Evolutionary conservation across 2,329 filamentous ascomycete genomes (phyloP), one percentile per base, ranked within the genome.

Genomic region (Ophioceras dolichostomum): DNA sequence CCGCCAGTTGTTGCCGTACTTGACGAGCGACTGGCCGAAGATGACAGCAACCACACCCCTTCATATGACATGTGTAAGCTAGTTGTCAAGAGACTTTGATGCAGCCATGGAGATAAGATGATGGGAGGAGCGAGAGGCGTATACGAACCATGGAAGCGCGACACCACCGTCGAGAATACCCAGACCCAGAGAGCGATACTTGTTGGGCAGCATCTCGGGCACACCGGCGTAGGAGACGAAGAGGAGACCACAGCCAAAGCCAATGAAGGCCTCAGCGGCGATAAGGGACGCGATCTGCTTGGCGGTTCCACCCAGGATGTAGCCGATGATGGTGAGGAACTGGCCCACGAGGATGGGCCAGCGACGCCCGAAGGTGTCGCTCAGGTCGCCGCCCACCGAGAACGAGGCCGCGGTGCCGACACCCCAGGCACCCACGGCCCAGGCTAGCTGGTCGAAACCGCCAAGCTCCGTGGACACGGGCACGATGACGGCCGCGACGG

Each of bases 181-280:
- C 29, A 36, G 20, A 28, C 36, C 19, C 32, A 31, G 18, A 21
- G 31, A 50, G 36, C 53, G 47, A 39, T 53, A 58, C 40, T 56
- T 57, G 41, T 58, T 57, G 20, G 55, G 54, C 10, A 57, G 44
- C 38, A 58, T 37, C 44, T 58, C 55, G 7, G 47, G 43, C 14
- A 57, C 54, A 13, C 53, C 54, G 1, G 55, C 48, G 35, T 55
- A 58, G 2, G 48, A 46, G 7, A 56, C 54, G 22, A 58, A 56
- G 21, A 56, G 47, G 16, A 55, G 42, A 14, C 55, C 55, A 8
- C 50, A 49, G 2, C 53, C 53, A 20, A 58, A 51, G 12, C 55
- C 54, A 32, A 56, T 46, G 8, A 58, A 45, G 1, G 54, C 54
- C 13, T 45, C 43, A 4, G 50, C 54, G 2, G 52, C 52, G 5